Percentiles rank a stretch among this genome's conserved stretches.
Conservation (phyloP, 805 yeast genomes). For the Wickerhamomyces rabaulensis region DNA sequence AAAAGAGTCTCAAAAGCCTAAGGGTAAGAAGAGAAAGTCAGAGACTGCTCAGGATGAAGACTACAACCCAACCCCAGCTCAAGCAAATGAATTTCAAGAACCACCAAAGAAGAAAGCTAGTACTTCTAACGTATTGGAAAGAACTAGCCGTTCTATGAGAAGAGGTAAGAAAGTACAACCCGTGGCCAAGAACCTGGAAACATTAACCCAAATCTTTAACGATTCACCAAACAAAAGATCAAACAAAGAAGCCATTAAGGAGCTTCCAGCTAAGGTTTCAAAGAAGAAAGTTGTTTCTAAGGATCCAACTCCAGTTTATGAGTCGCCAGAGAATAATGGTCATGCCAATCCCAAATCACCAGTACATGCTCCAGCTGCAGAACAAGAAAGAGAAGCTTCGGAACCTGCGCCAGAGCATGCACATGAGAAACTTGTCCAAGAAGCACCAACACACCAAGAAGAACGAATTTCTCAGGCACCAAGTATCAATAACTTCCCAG, state of each 20-base stretch:
- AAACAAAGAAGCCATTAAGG: neutral
- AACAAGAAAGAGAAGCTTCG: neutral
- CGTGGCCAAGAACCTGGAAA: neutral
- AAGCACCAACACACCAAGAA: too few species aligned
- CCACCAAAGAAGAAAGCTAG: neutral
- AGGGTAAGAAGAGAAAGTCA: neutral
- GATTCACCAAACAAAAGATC: neutral
- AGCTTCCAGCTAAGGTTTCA: neutral
- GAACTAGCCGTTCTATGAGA: neutral
- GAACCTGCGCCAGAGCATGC: neutral
- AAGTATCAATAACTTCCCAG: neutral
- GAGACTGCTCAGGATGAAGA: neutral
- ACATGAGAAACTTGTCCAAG: neutral
- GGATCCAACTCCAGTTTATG: neutral
- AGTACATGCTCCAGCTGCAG: neutral
- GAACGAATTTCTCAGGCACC: neutral
- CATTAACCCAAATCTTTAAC: neutral
- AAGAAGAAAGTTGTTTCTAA: neutral
- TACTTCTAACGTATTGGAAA: neutral
- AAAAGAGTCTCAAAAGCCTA: too few species aligned
- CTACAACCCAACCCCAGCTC: neutral
- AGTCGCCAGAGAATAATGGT: neutral
- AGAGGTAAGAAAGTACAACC: neutral
- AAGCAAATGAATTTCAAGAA: neutral
- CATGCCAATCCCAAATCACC: neutral